Conservation (phyloP, 2,329 filamentous ascomycete genomes). For the Scedosporium apiospermum region DNA sequence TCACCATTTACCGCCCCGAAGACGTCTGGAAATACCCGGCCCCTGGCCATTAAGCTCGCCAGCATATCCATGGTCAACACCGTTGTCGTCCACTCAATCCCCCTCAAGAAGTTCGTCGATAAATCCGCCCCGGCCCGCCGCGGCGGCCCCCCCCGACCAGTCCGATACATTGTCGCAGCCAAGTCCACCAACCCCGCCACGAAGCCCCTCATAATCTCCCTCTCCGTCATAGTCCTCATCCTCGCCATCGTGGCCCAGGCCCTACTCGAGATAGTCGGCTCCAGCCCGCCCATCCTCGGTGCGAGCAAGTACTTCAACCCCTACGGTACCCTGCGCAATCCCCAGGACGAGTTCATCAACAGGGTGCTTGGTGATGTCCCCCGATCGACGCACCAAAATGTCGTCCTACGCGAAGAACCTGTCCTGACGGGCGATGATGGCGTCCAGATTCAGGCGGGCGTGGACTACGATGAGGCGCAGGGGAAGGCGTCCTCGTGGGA, state of each 20-base stretch:
- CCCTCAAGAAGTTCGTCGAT: constrained; percentile 43
- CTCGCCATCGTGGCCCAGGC: constrained; percentile 54
- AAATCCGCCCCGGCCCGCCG: constrained; percentile 21
- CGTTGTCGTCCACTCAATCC: constrained; percentile 69
- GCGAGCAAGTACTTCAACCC: constrained; percentile 8
- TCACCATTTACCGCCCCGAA: constrained; percentile 44
- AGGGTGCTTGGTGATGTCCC: neutral
- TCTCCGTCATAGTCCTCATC: constrained; percentile 47
- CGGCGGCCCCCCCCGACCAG: constrained; percentile 33
- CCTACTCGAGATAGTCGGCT: constrained; percentile 53
- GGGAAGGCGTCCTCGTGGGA: constrained; percentile 58
- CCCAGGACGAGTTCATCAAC: constrained; percentile 3
- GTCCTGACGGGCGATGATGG: neutral
- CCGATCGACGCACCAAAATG: neutral
- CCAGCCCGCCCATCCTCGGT: constrained; percentile 41
- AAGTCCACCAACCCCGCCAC: constrained; percentile 44
- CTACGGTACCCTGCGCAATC: constrained; percentile 4
- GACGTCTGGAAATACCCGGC: constrained; percentile 27
- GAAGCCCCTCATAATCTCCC: constrained; percentile 39
- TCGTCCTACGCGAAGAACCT: constrained; percentile 4
- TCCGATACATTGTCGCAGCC: constrained; percentile 62
- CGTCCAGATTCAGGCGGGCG: constrained; percentile 14
- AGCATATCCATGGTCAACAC: constrained; percentile 75
- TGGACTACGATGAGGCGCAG: constrained; percentile 37
- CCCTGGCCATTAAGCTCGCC: constrained; percentile 56